Conservation (phyloP, 805 yeast genomes). For the Torulaspora indica region DNA sequence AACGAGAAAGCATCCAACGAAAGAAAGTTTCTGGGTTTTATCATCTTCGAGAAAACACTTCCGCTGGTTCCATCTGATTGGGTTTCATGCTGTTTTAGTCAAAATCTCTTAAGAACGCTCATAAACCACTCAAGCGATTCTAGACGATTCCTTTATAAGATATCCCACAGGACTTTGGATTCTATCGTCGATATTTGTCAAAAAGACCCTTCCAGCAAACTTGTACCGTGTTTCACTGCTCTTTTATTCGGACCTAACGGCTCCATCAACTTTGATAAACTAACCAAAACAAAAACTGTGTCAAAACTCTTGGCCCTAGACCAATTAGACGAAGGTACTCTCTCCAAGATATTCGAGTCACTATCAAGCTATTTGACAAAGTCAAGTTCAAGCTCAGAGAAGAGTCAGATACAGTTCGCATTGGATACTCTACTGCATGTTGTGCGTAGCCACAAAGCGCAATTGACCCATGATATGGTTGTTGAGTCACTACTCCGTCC, state of each 20-base stretch:
- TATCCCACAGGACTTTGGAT: conserved; percentile 52
- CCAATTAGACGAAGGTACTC: conserved; percentile 15
- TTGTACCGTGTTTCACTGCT: conserved; percentile 33
- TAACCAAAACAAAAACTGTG: conserved; percentile 68
- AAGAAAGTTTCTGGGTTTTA: conserved; percentile 81
- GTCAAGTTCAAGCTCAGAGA: conserved; percentile 6
- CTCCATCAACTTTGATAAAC: conserved; percentile 64
- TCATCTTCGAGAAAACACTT: conserved; percentile 54
- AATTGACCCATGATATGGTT: conserved; percentile 29
- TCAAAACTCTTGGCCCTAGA: conserved; percentile 39
- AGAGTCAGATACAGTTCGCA: conserved; percentile 43
- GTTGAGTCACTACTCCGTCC: conserved; percentile 32
- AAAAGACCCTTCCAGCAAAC: conserved; percentile 34
- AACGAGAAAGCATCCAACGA: conserved; percentile 74
- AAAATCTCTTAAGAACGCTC: conserved; percentile 64
- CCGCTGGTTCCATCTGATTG: conserved; percentile 23
- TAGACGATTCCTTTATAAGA: conserved; percentile 60
- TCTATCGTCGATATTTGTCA: conserved; percentile 41
- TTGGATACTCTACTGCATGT: conserved; percentile 55
- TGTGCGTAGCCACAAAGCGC: conserved; percentile 43
- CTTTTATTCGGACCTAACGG: conserved; percentile 47
- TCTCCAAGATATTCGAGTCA: conserved; percentile 25
- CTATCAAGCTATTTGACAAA: conserved; percentile 11
- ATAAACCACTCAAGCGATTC: conserved; percentile 70
- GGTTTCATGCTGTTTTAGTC: conserved; percentile 44